phyloP scores from a whole-genome alignment of 2,329 filamentous ascomycete genomes.

The Periconia sp. region DNA sequence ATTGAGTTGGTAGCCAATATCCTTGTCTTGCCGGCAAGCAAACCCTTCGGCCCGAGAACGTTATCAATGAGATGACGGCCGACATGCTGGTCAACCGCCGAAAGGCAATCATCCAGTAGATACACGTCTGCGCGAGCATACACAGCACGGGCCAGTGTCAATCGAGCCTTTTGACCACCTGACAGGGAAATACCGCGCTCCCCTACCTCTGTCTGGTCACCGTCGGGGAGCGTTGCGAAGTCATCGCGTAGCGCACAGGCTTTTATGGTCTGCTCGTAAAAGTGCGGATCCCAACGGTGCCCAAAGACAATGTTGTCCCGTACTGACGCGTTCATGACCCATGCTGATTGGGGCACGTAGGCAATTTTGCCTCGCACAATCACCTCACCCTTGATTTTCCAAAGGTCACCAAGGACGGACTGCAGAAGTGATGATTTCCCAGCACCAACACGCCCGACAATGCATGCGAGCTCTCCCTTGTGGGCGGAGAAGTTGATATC shows the following conservation, averaged over 20 bases:
- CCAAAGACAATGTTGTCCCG: conserved; percentile 98
- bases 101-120: conserved; percentile 90
- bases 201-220: conserved; percentile 94
- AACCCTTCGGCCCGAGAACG: conserved; percentile 83
- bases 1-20: conserved; percentile 96
- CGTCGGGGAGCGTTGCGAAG: conserved; percentile 89
- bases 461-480: conserved; percentile 91
- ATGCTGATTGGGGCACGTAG: conserved; percentile 90
- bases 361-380: conserved; percentile 81
- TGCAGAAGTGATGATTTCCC: conserved; percentile 95
- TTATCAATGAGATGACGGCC: conserved; percentile 94
- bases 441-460: conserved; percentile 91
- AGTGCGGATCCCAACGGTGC: conserved; percentile 88
- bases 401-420: conserved; percentile 86
- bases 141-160: conserved; percentile 90
- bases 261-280: conserved; percentile 91
- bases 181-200: conserved; percentile 96
- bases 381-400: conserved; percentile 85
- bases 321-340: conserved; percentile 98
- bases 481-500: conserved; percentile 87
- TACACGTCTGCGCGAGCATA: conserved; percentile 98
- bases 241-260: conserved; percentile 92
- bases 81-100: conserved; percentile 97
- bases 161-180: conserved; percentile 92
- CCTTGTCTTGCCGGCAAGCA: conserved; percentile 84